Evolutionary conservation across 768 basidiomycete genomes (phyloP).

Genomic region (Stropharia rugosoannulata): DNA sequence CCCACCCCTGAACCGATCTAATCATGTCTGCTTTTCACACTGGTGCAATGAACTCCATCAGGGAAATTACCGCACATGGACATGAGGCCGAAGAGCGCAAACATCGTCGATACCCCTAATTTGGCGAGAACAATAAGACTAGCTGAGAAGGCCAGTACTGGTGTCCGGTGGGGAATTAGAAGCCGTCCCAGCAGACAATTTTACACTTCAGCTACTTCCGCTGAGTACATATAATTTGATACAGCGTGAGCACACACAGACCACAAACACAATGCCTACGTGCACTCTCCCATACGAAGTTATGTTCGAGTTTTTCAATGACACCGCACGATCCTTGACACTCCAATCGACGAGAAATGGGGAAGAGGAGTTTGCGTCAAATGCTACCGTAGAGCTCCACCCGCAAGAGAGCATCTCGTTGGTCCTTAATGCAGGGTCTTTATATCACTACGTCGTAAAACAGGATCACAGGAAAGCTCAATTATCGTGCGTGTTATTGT

Average conservation of each 20-base stretch:
- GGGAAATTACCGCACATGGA: conserved; percentile 1
- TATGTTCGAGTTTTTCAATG: conserved; percentile 49
- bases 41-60: background rate
- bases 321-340: conserved; percentile 37
- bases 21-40: background rate
- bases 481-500: conserved; percentile 39
- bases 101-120: conserved; percentile 17
- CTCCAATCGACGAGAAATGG: conserved; percentile 36
- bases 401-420: conserved; percentile 42
- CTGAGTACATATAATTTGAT: conserved; percentile 4
- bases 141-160: conserved; percentile 3
- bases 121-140: conserved; percentile 31
- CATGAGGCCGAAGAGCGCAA: conserved; percentile 7
- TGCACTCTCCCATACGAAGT: conserved; percentile 55
- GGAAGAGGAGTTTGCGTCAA: conserved; percentile 17
- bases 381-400: conserved; percentile 37
- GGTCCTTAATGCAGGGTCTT: conserved; percentile 46
- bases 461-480: conserved; percentile 37
- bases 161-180: conserved; percentile 14
- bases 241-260: background rate
- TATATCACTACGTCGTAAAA: conserved; percentile 46
- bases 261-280: conserved; percentile 35
- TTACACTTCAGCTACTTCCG: background rate
- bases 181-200: background rate
- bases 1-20: background rate